Conservation (phyloP, 2,329 filamentous ascomycete genomes). For the Nigrospora sphaerica region DNA sequence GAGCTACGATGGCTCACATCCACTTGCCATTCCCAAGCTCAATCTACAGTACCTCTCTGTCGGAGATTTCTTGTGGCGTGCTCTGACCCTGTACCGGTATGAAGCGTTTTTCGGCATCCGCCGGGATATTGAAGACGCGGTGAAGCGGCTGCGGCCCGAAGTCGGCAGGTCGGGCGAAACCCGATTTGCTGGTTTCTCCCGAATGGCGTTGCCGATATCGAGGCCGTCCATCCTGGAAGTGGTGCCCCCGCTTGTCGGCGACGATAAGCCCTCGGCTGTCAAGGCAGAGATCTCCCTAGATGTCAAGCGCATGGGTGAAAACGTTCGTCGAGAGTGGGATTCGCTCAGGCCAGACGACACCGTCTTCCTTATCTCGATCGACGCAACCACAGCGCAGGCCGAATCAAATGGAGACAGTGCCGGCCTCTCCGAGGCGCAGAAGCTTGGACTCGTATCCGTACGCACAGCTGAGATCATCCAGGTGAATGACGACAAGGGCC, state of each 20-base stretch:
- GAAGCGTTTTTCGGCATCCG: slow-evolving; percentile 93
- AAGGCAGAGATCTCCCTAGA: slow-evolving; percentile 82
- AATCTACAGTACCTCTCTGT: slow-evolving; percentile 94
- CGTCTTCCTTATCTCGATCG: slow-evolving; percentile 76
- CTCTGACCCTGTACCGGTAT: slow-evolving; percentile 78
- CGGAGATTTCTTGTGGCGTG: slow-evolving; percentile 95
- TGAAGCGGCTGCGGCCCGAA: slow-evolving; percentile 73
- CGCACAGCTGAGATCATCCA: slow-evolving; percentile 82
- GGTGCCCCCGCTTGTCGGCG: slow-evolving; percentile 74
- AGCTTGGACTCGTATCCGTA: slow-evolving; percentile 61
- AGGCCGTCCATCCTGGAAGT: slow-evolving; percentile 85
- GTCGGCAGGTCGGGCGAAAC: slow-evolving; percentile 56
- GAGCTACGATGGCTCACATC: slow-evolving; percentile 76
- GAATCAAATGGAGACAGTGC: slow-evolving; percentile 46
- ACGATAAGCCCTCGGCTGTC: slow-evolving; percentile 74
- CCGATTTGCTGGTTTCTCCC: slow-evolving; percentile 76
- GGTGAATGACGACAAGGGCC: slow-evolving; percentile 78
- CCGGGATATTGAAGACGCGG: slow-evolving; percentile 77
- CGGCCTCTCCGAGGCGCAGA: slow-evolving; percentile 44
- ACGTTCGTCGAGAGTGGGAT: slow-evolving; percentile 83
- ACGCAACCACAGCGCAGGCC: slow-evolving; percentile 47
- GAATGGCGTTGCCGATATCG: slow-evolving; percentile 82
- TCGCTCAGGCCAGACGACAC: slow-evolving; percentile 79
- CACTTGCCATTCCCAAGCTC: slow-evolving; percentile 85
- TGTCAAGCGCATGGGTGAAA: slow-evolving; percentile 68